phyloP scores from a whole-genome alignment of 2,329 filamentous ascomycete genomes.

The Trichoderma koningii region DNA sequence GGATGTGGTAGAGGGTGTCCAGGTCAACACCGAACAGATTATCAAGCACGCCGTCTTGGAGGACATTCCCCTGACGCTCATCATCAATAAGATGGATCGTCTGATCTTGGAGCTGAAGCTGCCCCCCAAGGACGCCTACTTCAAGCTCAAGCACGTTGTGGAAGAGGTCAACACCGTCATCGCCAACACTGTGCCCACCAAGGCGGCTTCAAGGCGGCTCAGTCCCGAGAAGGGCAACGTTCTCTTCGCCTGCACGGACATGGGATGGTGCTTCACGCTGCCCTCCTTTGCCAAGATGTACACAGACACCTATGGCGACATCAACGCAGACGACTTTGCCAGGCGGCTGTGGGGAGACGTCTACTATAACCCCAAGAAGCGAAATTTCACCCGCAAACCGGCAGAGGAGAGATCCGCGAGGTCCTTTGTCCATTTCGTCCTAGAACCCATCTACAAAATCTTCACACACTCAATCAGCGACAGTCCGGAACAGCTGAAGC shows the following conservation, averaged over 20 bases:
- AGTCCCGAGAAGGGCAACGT: constrained; percentile 98
- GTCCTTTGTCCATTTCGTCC: constrained; percentile 89
- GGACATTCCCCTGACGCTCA: constrained; percentile 81
- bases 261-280: constrained; percentile 97
- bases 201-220: constrained; percentile 75
- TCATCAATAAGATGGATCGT: constrained; percentile 97
- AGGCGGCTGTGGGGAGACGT: constrained; percentile 92
- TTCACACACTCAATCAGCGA: constrained; percentile 94
- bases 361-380: constrained; percentile 88
- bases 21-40: constrained; percentile 94
- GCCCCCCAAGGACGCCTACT: constrained; percentile 93
- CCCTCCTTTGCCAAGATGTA: constrained; percentile 97
- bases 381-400: constrained; percentile 87
- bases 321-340: constrained; percentile 82
- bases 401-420: constrained; percentile 78
- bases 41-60: constrained; percentile 94
- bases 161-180: constrained; percentile 98
- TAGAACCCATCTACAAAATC: constrained; percentile 97
- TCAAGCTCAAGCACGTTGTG: constrained; percentile 98
- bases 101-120: constrained; percentile 92
- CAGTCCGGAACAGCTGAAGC: constrained; percentile 79
- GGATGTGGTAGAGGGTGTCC: constrained; percentile 98
- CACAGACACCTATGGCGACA: constrained; percentile 78
- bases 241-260: constrained; percentile 88
- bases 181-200: constrained; percentile 79